Conservation (phyloP, 2,329 filamentous ascomycete species). For the Penicillium sp. region DNA sequence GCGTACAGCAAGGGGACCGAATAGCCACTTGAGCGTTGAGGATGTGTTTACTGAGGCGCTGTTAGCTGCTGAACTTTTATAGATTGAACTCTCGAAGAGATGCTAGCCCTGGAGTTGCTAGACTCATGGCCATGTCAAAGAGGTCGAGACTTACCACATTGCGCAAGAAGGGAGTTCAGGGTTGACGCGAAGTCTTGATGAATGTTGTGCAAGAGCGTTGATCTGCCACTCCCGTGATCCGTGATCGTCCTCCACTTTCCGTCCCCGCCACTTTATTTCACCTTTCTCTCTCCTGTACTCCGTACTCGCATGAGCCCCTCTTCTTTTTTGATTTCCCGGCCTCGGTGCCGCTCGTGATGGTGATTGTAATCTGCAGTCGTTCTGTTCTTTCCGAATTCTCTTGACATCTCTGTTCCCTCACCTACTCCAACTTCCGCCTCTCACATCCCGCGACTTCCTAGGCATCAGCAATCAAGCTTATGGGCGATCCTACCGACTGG, state of each 20-base stretch:
- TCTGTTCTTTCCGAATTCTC: slow-evolving; percentile 4
- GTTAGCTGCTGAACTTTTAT: slow-evolving; percentile 3
- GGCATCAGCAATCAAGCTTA: slow-evolving; percentile 21
- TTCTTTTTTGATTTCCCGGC: slow-evolving; percentile 6
- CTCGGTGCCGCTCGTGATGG: slow-evolving; percentile 11
- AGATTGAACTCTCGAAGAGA: background rate
- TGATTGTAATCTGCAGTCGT: slow-evolving; percentile 3
- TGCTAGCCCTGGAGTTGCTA: background rate
- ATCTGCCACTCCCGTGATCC: slow-evolving; percentile 25
- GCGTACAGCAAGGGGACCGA: slow-evolving; percentile 87
- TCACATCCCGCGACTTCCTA: background rate
- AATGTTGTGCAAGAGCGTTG: slow-evolving; percentile 18
- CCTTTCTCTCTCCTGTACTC: slow-evolving; percentile 7
- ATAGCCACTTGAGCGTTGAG: slow-evolving; percentile 97
- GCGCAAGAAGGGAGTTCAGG: background rate
- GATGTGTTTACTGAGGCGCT: slow-evolving; percentile 74
- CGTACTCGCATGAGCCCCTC: slow-evolving; percentile 4
- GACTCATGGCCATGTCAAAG: background rate
- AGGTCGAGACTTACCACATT: background rate
- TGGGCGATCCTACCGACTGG: slow-evolving; percentile 23
- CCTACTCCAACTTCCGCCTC: slow-evolving; percentile 5
- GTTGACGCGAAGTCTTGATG: background rate
- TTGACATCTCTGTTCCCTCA: slow-evolving; percentile 10
- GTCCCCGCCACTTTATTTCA: slow-evolving; percentile 24
- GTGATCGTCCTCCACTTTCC: slow-evolving; percentile 24